phyloP scores from a whole-genome alignment of 1,284 basidiomycete species.

The Trichosporon inkin region DNA sequence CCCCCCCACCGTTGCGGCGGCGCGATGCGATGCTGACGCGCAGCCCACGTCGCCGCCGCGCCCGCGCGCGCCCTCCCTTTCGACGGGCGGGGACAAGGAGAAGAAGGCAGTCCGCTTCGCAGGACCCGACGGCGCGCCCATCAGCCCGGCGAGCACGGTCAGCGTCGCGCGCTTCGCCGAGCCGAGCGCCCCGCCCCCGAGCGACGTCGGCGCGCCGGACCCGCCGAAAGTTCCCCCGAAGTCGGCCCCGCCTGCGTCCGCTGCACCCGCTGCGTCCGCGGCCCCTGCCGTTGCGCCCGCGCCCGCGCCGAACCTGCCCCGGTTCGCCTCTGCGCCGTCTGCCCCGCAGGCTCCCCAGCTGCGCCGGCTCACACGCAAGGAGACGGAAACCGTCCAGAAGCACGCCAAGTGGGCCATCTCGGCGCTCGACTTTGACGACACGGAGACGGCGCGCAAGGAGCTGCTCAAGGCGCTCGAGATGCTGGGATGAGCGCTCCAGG shows the following conservation, averaged over 20 bases:
- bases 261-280: not conserved
- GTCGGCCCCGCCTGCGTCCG: constrained; percentile 14
- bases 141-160: constrained; percentile 39
- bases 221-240: constrained; percentile 18
- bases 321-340: not conserved
- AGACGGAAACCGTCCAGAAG: constrained; percentile 72
- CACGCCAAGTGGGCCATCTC: constrained; percentile 87
- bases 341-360: constrained; percentile 13
- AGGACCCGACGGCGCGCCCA: constrained; percentile 48
- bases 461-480: constrained; percentile 66
- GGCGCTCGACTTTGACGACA: constrained; percentile 86
- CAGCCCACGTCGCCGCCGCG: not conserved
- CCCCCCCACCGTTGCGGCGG: too few species aligned
- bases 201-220: constrained; percentile 21
- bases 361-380: constrained; percentile 28
- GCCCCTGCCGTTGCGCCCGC: not conserved
- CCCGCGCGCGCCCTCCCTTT: not conserved
- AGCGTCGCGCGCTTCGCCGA: constrained; percentile 37
- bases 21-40: too few species aligned
- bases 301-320: not conserved
- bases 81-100: constrained; percentile 13
- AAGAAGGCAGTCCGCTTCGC: constrained; percentile 46
- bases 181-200: constrained; percentile 43
- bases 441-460: constrained; percentile 73
- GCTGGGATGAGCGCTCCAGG: constrained; percentile 46